Conservation (phyloP, 345 rosid species). For the Pistacia vera region DNA sequence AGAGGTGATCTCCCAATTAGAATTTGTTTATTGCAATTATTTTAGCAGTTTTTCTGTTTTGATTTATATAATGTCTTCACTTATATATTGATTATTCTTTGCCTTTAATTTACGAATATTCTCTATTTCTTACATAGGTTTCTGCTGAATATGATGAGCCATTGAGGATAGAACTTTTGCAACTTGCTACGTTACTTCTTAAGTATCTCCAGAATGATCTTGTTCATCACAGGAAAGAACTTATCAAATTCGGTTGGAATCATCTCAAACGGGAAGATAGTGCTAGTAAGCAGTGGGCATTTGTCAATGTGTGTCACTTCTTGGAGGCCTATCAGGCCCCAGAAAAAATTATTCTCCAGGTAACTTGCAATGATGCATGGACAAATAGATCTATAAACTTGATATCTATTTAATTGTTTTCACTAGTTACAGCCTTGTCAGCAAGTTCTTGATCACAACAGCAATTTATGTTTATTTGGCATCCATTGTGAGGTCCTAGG, state of each 20-base stretch:
- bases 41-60: slow-evolving; percentile 5
- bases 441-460: not conserved
- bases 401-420: slow-evolving; percentile 4
- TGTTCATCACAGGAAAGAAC: slow-evolving; percentile 96
- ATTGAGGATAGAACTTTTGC: slow-evolving; percentile 96
- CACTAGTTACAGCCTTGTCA: not conserved
- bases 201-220: slow-evolving; percentile 95
- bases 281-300: slow-evolving; percentile 99
- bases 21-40: not conserved
- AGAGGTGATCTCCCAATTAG: slow-evolving; percentile 58
- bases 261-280: slow-evolving; percentile 99
- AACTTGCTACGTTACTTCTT: slow-evolving; percentile 94
- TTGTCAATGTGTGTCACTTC: slow-evolving; percentile 99
- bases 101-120: slow-evolving; percentile 17
- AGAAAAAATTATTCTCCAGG: slow-evolving; percentile 98
- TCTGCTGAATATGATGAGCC: slow-evolving; percentile 99
- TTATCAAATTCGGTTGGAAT: slow-evolving; percentile 99
- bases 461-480: not conserved
- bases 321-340: slow-evolving; percentile 99
- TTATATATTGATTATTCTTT: slow-evolving; percentile 13
- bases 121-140: slow-evolving; percentile 48
- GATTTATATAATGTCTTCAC: not conserved
- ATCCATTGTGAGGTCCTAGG: not conserved
- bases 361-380: slow-evolving; percentile 26
- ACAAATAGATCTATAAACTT: not conserved